Conservation (phyloP, 495 filamentous ascomycete genomes). For the Bathelium albidoporum region DNA sequence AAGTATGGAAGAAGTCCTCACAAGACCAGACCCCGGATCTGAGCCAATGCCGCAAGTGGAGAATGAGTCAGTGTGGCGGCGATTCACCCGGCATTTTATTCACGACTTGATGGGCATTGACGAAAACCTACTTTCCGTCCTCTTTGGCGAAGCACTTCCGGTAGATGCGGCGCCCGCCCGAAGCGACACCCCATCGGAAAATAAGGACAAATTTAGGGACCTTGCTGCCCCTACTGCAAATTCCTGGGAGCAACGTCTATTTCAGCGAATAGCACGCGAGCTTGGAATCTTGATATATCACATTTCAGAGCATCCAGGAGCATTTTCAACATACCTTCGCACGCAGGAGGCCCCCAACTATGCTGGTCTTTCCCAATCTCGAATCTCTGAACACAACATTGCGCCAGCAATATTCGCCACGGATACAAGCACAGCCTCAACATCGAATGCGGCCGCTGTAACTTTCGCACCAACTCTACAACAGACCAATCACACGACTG, state of each 20-base stretch:
- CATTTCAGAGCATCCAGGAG: conserved; percentile 67
- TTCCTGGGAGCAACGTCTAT: conserved; percentile 63
- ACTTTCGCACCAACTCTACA: conserved; percentile 29
- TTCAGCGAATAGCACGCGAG: conserved; percentile 78
- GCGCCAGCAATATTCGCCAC: not conserved
- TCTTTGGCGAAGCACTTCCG: conserved; percentile 77
- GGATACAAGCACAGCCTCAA: not conserved
- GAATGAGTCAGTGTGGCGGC: conserved; percentile 62
- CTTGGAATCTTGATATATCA: conserved; percentile 75
- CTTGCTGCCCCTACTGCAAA: conserved; percentile 5
- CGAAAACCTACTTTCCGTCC: conserved; percentile 66
- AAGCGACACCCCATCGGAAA: conserved; percentile 7
- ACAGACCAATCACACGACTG: conserved; percentile 23
- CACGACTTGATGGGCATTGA: conserved; percentile 86
- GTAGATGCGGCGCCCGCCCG: conserved; percentile 39
- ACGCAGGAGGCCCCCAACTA: conserved; percentile 35
- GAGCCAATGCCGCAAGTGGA: conserved; percentile 25
- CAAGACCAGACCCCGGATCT: conserved; percentile 15
- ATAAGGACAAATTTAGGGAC: conserved; percentile 13
- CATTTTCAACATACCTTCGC: conserved; percentile 63
- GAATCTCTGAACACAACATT: not conserved
- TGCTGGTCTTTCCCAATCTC: conserved; percentile 36
- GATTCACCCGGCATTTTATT: conserved; percentile 77
- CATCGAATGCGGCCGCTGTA: not conserved
- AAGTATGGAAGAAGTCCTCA: not conserved